These are phyloP conservation scores for Lasiosphaeria hispida DNA, from an alignment of 495 filamentous ascomycete species.

Conservation along the genomic window DNA sequence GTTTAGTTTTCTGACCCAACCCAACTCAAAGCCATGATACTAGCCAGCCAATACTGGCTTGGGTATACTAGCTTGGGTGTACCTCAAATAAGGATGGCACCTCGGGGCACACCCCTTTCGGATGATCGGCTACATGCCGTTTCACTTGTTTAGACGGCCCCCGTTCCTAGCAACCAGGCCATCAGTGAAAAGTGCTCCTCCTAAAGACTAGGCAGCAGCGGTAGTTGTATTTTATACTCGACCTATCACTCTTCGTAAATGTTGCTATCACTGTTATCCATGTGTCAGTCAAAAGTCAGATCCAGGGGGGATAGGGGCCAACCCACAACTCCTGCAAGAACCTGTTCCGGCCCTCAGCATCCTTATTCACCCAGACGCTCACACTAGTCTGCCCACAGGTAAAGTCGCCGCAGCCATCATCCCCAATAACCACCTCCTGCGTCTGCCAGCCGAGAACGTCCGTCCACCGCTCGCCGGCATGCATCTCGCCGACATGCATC, in stretches of 20 bases:
- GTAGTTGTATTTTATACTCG: no score
- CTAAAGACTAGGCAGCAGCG: no score
- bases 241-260: conserved; percentile 30
- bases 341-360: conserved; percentile 50
- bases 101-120: no score
- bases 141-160: no score
- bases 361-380: conserved; percentile 59
- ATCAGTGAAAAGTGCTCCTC: no score
- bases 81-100: no score
- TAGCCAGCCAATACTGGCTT: no score
- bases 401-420: conserved; percentile 56
- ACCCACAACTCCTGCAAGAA: conserved; percentile 44
- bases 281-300: conserved; percentile 9
- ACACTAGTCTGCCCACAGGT: conserved; percentile 52
- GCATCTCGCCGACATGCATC: conserved; percentile 60
- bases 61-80: no score
- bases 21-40: no score
- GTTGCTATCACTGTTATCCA: conserved; percentile 30
- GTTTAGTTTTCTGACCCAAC: no score
- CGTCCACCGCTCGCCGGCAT: conserved; percentile 58
- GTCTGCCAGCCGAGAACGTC: conserved; percentile 54
- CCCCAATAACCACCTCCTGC: conserved; percentile 49
- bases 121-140: no score
- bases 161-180: no score
- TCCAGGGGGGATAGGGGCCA: background rate